Evolutionary conservation across 2,329 filamentous ascomycete species (phyloP), one percentile per base, ranked within the genome.

Genomic region (Amylocarpus encephaloides): DNA sequence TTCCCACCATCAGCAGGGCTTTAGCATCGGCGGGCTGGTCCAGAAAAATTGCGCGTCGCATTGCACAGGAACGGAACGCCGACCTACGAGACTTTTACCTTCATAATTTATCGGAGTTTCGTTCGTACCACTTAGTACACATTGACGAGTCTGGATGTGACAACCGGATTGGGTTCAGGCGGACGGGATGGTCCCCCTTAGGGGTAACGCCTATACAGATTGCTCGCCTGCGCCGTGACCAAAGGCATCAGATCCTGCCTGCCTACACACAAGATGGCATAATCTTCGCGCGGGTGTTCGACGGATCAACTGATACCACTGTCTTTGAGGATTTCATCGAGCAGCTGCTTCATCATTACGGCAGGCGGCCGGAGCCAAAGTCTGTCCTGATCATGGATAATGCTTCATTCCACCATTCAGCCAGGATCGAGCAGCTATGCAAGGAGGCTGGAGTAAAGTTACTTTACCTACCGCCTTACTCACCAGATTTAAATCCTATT

Each of bases 351-450:
- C 60, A 56, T 6, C 49, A 59, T 38, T 68, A 63, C 51, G 58
- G 64, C 10, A 62, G 49, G 51, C 68, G 54, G 50, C 66, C 62
- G 19, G 61, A 67, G 52, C 62, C 58, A 32, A 66, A 65, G 44
- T 69, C 64, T 10, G 63, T 70, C 10, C 56, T 69, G 3, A 52
- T 68, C 6, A 68, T 69, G 55, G 66, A 69, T 50, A 68, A 68
- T 56, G 61, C 64, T n/a, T 67, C 65, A 11, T 65, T 64, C 46
- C 60, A 69, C 53, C 53, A 56, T 36, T 62, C 54, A 41, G 57
- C 59, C 9, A 52, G 51, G 22, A 59, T 68, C n/a, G 19, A 46
- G 51, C 50, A 66, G 50, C 55, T 68, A 54, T 68, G 57, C 45
- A 6, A 26, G 45, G 42, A 60, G 40, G 56, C 61, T 29, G 48